phyloP scores from a whole-genome alignment of 208 protist genomes.

The Crithidia bombi region DNA sequence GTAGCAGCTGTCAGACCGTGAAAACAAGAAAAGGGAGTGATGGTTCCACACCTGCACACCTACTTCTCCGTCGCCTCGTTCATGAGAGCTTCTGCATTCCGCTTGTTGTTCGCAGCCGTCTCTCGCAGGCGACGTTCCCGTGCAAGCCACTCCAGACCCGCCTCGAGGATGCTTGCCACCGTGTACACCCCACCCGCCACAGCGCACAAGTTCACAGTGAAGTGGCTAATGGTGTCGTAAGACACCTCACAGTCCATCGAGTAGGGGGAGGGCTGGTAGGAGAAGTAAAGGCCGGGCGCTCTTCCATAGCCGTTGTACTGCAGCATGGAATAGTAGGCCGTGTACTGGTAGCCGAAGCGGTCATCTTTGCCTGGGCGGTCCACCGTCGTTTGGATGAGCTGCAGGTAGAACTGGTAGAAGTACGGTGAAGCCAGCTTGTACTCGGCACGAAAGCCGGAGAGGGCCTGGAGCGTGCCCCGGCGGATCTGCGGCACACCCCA shows the following conservation, averaged over 20 bases:
- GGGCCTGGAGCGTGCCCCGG: conserved; percentile 21
- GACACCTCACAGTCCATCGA: conserved; percentile 30
- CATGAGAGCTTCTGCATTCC: conserved; percentile 11
- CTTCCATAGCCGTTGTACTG: conserved; percentile 14
- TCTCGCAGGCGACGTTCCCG: conserved; percentile 19
- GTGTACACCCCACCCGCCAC: conserved; percentile 63
- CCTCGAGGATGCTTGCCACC: conserved; percentile 50
- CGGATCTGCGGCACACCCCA: conserved; percentile 34
- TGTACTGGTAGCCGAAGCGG: conserved; percentile 24
- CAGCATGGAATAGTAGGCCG: conserved; percentile 35
- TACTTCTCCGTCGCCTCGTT: background rate
- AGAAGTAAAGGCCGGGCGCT: conserved; percentile 33
- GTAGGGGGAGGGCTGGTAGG: conserved; percentile 31
- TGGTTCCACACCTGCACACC: background rate
- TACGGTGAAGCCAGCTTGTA: background rate
- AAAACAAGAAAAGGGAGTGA: background rate
- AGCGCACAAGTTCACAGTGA: conserved; percentile 62
- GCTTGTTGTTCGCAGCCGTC: conserved; percentile 6
- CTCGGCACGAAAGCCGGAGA: conserved; percentile 5
- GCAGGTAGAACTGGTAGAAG: conserved; percentile 39
- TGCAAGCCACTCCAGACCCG: conserved; percentile 23
- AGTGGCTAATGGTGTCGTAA: conserved; percentile 47
- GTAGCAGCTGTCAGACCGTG: too few relatives aligned
- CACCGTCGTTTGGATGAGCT: conserved; percentile 39
- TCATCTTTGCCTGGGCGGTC: conserved; percentile 18